Conservation (phyloP, 345 rosid species). For the Punica granatum region DNA sequence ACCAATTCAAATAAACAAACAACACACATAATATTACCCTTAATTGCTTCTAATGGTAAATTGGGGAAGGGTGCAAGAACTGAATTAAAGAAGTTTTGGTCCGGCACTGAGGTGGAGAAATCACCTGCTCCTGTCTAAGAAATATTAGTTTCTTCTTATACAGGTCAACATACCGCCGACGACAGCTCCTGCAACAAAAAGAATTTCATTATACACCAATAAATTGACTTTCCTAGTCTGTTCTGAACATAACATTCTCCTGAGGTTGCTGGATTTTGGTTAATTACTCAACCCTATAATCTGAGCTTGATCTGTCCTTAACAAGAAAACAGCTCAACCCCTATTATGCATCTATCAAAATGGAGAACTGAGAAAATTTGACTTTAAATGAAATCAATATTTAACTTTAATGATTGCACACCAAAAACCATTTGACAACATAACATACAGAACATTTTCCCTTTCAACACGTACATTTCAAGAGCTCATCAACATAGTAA, state of each 20-base stretch:
- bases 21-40: neutral
- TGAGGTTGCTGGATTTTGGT: neutral
- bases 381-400: neutral
- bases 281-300: neutral
- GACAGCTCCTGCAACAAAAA: conserved; percentile 44
- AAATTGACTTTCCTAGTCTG: neutral
- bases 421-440: neutral
- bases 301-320: neutral
- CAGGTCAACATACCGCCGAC: conserved; percentile 60
- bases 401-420: neutral
- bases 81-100: neutral
- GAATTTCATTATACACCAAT: conserved; percentile 3
- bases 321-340: neutral
- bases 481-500: too few relatives aligned
- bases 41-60: neutral
- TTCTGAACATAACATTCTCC: neutral
- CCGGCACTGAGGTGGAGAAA: neutral
- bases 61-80: neutral
- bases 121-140: conserved; percentile 71
- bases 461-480: too few relatives aligned
- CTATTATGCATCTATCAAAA: neutral
- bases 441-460: too few relatives aligned
- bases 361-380: neutral
- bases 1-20: conserved; percentile 2
- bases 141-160: conserved; percentile 70